phyloP scores from a whole-genome alignment of 495 filamentous ascomycete genomes.

The Baudoinia panamericana region DNA sequence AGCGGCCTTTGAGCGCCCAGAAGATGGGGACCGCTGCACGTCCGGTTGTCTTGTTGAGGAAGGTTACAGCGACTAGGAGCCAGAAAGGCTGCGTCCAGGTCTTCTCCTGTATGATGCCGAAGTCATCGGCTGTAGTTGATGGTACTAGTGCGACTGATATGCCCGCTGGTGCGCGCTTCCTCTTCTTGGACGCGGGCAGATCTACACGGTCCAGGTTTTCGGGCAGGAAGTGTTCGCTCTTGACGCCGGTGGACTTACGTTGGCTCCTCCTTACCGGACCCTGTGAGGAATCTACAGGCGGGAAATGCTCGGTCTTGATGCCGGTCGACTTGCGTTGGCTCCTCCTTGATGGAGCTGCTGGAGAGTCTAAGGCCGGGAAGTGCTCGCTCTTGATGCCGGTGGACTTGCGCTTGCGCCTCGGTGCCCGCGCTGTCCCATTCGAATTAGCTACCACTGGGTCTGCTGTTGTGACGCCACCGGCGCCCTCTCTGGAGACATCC shows the following conservation, averaged over 20 bases:
- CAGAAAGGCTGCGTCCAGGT: slow-evolving; percentile 48
- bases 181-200: slow-evolving; percentile 7
- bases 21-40: slow-evolving; percentile 66
- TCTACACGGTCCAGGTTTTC: slow-evolving; percentile 14
- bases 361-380: slow-evolving; percentile 9
- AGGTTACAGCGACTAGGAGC: slow-evolving; percentile 34
- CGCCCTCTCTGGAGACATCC: no score
- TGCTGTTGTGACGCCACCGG: no score
- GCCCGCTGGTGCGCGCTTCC: slow-evolving; percentile 22
- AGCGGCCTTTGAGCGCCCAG: slow-evolving; percentile 49
- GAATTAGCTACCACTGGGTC: no score
- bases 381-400: slow-evolving; percentile 14
- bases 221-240: slow-evolving; percentile 15
- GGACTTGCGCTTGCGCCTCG: no score
- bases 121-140: slow-evolving; percentile 44
- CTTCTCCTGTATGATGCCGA: slow-evolving; percentile 76
- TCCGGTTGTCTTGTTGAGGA: slow-evolving; percentile 70
- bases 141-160: slow-evolving; percentile 58
- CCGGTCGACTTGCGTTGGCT: no score
- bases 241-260: slow-evolving; percentile 14
- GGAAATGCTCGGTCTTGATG: no score
- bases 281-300: no score
- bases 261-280: no score
- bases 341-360: no score
- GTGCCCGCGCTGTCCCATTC: no score